Evolutionary conservation across 345 rosid genomes (phyloP).

Genomic region (Citrus australasica): DNA sequence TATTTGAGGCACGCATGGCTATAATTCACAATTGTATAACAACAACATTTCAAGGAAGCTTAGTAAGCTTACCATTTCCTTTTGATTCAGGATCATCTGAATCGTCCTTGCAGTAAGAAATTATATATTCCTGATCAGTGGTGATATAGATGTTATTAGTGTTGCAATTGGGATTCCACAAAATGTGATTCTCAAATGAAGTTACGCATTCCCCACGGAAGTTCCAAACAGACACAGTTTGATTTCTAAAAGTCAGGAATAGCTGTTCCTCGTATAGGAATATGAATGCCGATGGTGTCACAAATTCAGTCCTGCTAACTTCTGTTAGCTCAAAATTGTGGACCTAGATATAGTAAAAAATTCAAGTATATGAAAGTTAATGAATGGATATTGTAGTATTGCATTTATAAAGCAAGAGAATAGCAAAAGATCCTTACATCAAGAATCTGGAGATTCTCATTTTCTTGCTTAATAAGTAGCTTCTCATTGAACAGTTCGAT

Average conservation of each 20-base stretch:
- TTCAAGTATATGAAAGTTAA: background rate
- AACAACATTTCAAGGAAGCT: no score
- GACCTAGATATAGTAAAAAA: conserved; percentile 26
- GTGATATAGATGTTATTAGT: conserved; percentile 65
- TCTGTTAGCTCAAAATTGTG: conserved; percentile 45
- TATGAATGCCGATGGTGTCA: conserved; percentile 56
- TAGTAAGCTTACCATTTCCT: conserved; percentile 48
- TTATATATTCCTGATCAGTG: conserved; percentile 63
- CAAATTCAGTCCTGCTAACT: conserved; percentile 44
- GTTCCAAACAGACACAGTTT: conserved; percentile 75
- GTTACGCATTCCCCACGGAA: conserved; percentile 60
- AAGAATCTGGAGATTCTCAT: conserved; percentile 62
- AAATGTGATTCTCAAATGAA: conserved; percentile 57
- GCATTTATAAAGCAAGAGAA: background rate
- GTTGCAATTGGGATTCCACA: conserved; percentile 77
- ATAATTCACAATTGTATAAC: no score
- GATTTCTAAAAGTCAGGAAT: conserved; percentile 50
- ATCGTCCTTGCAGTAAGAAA: conserved; percentile 70
- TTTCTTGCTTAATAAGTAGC: conserved; percentile 62
- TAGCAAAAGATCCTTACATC: conserved; percentile 37
- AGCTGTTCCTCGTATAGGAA: conserved; percentile 53
- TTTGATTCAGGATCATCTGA: conserved; percentile 47
- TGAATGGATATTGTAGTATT: background rate
- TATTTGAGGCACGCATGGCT: no score
- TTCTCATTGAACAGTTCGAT: conserved; percentile 58